Conservation (phyloP, 331 rosid genomes). For the Pyracantha coccinea region DNA sequence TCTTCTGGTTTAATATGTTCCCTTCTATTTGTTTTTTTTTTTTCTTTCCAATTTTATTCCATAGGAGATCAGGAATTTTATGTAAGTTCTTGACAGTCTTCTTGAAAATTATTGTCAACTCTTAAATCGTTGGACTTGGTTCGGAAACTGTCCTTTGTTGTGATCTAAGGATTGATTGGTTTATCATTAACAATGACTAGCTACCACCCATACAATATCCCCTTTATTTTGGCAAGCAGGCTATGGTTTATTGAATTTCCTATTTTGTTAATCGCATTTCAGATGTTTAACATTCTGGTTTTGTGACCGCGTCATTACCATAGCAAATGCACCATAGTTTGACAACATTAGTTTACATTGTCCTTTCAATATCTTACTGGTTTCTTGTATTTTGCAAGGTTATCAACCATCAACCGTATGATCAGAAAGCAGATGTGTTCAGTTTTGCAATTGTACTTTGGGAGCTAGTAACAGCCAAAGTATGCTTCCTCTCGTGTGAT, state of each 20-base stretch:
- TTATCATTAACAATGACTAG: neutral
- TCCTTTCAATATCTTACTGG: slow-evolving; percentile 17
- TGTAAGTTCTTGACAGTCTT: neutral
- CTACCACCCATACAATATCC: neutral
- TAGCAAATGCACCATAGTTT: neutral
- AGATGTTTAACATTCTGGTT: neutral
- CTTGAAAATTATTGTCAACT: neutral
- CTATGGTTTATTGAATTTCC: neutral
- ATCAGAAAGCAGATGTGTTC: slow-evolving; percentile 96
- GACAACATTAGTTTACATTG: neutral
- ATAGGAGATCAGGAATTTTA: neutral
- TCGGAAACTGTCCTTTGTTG: neutral
- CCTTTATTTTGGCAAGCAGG: neutral
- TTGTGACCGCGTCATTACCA: neutral
- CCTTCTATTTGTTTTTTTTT: neutral
- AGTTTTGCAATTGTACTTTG: slow-evolving; percentile 94
- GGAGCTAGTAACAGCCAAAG: slow-evolving; percentile 99
- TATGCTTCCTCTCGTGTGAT: slow-evolving; percentile 4
- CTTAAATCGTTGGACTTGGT: neutral
- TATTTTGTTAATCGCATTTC: neutral
- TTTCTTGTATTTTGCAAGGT: slow-evolving; percentile 49
- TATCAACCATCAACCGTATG: slow-evolving; percentile 94
- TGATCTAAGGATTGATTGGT: neutral
- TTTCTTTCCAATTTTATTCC: no score
- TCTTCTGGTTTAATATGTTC: slow-evolving; percentile 2